Evolutionary conservation across 148 eudicot species (phyloP), one percentile per base, ranked within the genome.

Genomic region (Rhododendron henanense): DNA sequence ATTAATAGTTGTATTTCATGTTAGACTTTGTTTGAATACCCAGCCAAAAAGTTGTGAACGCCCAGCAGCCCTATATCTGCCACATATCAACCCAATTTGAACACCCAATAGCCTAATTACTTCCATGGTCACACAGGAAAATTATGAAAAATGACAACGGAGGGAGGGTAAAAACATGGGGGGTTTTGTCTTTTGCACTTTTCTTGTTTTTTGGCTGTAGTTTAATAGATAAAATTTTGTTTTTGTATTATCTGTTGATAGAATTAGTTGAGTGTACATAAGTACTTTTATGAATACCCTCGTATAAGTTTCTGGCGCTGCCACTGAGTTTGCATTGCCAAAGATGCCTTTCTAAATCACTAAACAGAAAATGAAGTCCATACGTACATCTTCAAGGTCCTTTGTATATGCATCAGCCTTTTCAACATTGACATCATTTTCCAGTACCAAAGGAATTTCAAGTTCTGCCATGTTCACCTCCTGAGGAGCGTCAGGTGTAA

Each of bases 311-410:
- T 55, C 19, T 55, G 61, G 21, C 7, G 7, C 61, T 18, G 21
- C 61, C 61, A 55, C 19, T 55, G 21, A 55, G 23, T 55, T 55
- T 55, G 39, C 79, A 75, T 35, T 18, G 63, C 35, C 55, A 31
- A 63, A 5, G 39, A 69, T 37, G 80, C 23, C 35, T 35, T 10
- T 39, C 48, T 69, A 37, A 28, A 11, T 50, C 21, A 48, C 57
- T 77, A 13, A 28, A 19, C 6, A 31, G 45, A 45, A 75, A 51
- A 33, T 77, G 6, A 39, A 79, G 73, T 50, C 67, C 67, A 81
- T 79, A 67, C 98, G 90, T 92, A 94, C 98, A 91, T 92, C 88
- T 65, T 95, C 98, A 77, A 96, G 97, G 85, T 93, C 95, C 89
- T 94, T 94, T 75, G 92, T 59, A 83, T 92, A 94, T 65, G 96